Base-by-base conservation (phyloP, 2,329 filamentous ascomycete species). In the Penicillium nordicum region DNA sequence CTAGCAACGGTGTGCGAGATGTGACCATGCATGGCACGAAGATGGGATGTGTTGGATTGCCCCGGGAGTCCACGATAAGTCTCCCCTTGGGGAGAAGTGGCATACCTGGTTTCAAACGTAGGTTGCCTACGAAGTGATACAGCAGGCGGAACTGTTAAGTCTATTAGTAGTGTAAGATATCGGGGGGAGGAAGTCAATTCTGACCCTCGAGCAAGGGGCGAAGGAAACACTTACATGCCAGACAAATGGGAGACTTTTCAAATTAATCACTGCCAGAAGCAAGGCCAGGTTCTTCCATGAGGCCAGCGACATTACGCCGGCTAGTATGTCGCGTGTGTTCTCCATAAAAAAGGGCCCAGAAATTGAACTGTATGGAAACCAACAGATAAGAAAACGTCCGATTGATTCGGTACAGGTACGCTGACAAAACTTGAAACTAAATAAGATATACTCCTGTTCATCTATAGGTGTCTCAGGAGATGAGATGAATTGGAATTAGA, bases 21-120 rank as follows among this genome's bases (percentile, higher is more conserved):
- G 80, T 78, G 16, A 87, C 85, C 57, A 89, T 85, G 50, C 88
- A 76, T 46, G 89, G 87, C 47, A 85, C 83, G 78, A 93, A 94
- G 62, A 94, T 83, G 40, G 87, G 84, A 58, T 85, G 80, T 1
- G 86, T 71, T 6, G 66, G 69, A 25, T 65, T 68, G 30, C 66
- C 67, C 23, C 65, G 63, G 10, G 64, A 55, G 32, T 69, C 66
- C 82, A 44, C 66, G 30, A 68, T 62, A 4, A 64, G 61, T 38
- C 66, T 69, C 8, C 71, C 69, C 43, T 66, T 71, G 30, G 58
- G 71, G 57, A 79, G 77, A 59, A 83, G 80, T 23, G 73, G 72
- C 57, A 76, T 77, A 53, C 76, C 74, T 44, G 78, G 78, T 60
- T 79, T 80, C 55, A 82, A 68, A 55, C 82, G 71, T 62, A 81